Base-by-base conservation (phyloP, 108 stramenopile species). In the Cylindrotheca fusiformis region DNA sequence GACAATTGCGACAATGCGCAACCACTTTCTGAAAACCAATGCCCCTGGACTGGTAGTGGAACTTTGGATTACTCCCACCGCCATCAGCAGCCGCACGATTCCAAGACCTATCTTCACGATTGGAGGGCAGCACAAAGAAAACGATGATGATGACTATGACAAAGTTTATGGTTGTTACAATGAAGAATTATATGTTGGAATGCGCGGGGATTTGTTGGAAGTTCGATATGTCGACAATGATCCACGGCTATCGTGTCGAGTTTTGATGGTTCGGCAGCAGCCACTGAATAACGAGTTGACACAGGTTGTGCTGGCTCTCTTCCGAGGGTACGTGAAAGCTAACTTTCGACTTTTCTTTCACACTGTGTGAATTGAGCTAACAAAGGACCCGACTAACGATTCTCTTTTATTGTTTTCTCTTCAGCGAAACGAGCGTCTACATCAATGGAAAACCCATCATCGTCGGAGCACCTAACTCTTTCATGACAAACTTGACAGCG, bases 221-320 rank as follows among this genome's bases (percentile, higher is more conserved):
- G 4, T 63, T 24, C 63, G 63, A 18, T 63, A 63, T 24, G 50
- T 52, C 24, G 63, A 63, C 29, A 21, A 32, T 21, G 47, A 48
- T 48, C 6, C 47, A 14, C 12, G 26, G 14, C 8, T 48, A 5
- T 14, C 12, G 0, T 63, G 63, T 27, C 49, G 63, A 2, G 30
- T 63, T 21, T 27, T 52, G 20, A 20, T 63, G 1, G 32, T 63
- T 32, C 63, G 51, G 0, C 26, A 63, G 5, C 21, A 6, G 8
- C 32, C 24, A 50, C 19, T 63, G 51, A 4, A 22, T 2, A 25
- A 47, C 20, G 32, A 21, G 6, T 1, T 32, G 20, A 47, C 48
- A 36, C 63, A 63, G 20, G 30, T 63, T 30, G 27, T 56, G 1
- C 14, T 63, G 0, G 32, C 19, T 20, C 20, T 63, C 32, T 23